Evolutionary conservation across 129 eudicot genomes (phyloP), one percentile per base, ranked within the genome.

Genomic region (Smallanthus sonchifolius): DNA sequence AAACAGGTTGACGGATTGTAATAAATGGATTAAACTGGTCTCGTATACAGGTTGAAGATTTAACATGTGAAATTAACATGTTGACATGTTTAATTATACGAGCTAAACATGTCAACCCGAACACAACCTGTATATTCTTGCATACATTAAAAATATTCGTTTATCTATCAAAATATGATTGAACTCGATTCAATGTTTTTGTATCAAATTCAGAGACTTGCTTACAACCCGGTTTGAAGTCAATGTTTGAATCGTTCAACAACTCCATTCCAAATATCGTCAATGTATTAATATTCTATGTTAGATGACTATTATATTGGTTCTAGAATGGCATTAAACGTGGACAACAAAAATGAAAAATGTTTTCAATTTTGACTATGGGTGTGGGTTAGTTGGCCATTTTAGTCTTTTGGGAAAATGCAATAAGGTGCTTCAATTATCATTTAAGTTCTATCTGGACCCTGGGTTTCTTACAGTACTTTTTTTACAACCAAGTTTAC

Each of bases 301-400:
- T 24, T 8, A 49, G 36, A 49, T 48, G 47, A 39, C 35, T 28
- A 65, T 38, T 52, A 75, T 15, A 66, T 40, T 65, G 73, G 66
- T 65, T 75, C 66, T 38, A 75, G 66, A 75, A 75, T 54, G 38
- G 7, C 7, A 61, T 73, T 49, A 71, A 38, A 39, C 65, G 75
- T 71, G 59, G 47, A 34, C 14, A 36, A 13, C 38, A 14, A 65
- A 51, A 76, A 56, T 16, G 49, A 11, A 40, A 66, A 61, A 11
- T 61, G 10, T n/a, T 20, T 32, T 67, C 59, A 55, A 76, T 28
- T 57, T 66, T 76, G 74, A 40, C 60, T 59, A 40, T 40, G 55
- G 59, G 2, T 66, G 45, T 16, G 60, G 59, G 38, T 67, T 55
- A 48, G 74, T 76, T 76, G 74, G 67, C 80, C 56, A 76, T 52